These are phyloP conservation scores for Acrodontium crateriforme DNA, from an alignment of 2,329 filamentous ascomycete genomes.

Conservation along the genomic window DNA sequence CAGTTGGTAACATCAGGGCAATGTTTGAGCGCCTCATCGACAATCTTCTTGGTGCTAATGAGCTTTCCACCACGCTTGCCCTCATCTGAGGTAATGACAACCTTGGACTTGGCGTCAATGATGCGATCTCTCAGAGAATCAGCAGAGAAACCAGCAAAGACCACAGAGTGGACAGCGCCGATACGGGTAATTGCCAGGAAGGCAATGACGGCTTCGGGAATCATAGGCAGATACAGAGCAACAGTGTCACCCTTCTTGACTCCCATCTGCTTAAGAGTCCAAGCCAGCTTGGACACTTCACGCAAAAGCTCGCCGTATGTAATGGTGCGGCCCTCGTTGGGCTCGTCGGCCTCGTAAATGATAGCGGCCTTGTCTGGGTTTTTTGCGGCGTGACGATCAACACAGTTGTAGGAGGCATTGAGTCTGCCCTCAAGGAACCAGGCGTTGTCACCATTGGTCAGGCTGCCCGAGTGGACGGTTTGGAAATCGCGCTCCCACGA, in stretches of 20 bases:
- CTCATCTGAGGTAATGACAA: conserved; percentile 95
- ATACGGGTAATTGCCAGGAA: conserved; percentile 86
- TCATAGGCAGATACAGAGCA: conserved; percentile 96
- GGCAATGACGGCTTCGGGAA: conserved; percentile 84
- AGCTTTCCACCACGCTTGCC: conserved; percentile 95
- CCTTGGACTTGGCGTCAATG: conserved; percentile 75
- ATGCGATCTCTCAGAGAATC: conserved; percentile 94
- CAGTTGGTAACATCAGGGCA: conserved; percentile 78
- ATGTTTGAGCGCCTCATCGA: conserved; percentile 92
- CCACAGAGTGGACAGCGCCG: conserved; percentile 89
- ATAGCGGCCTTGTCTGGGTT: conserved; percentile 88
- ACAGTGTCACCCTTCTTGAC: conserved; percentile 96
- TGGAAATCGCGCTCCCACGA: conserved; percentile 86
- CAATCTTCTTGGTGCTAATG: conserved; percentile 97
- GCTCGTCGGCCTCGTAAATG: conserved; percentile 96
- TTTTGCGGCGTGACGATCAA: conserved; percentile 92
- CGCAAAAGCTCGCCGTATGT: conserved; percentile 88
- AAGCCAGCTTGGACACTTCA: conserved; percentile 76
- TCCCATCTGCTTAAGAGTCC: conserved; percentile 85
- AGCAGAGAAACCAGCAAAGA: conserved; percentile 94
- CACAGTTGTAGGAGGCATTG: conserved; percentile 94
- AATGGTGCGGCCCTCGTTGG: conserved; percentile 70
- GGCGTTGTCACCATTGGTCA: conserved; percentile 67
- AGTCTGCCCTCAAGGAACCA: conserved; percentile 92
- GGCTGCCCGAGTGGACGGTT: conserved; percentile 67